Percentiles rank a stretch among this genome's conserved stretches.
phyloP scores from a whole-genome alignment of 345 rosid species.

The Pelargonium nanum region DNA sequence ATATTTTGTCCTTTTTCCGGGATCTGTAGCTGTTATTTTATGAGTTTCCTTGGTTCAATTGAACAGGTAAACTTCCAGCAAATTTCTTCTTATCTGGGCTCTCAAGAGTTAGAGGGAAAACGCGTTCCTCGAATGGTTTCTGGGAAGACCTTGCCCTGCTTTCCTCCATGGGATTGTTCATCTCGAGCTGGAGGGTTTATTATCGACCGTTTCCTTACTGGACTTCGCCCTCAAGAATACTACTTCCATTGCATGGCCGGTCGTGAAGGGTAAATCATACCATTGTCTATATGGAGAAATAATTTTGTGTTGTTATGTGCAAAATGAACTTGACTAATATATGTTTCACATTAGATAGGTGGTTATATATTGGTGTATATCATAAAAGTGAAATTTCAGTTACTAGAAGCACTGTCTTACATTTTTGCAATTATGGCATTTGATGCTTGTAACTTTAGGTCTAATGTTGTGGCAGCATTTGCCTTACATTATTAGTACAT shows the following conservation, averaged over 20 bases:
- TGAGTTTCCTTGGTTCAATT: slow-evolving; percentile 8
- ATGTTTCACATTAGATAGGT: not conserved
- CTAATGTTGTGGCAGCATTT: too few relatives aligned
- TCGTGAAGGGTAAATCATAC: slow-evolving; percentile 73
- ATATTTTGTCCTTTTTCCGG: too few relatives aligned
- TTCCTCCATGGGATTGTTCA: slow-evolving; percentile 96
- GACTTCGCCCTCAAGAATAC: slow-evolving; percentile 99
- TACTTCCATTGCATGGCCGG: slow-evolving; percentile 99
- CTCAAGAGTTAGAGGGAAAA: slow-evolving; percentile 97
- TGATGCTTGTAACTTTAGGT: too few relatives aligned
- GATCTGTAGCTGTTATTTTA: too few relatives aligned
- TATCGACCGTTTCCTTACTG: slow-evolving; percentile 87
- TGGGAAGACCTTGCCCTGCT: slow-evolving; percentile 94
- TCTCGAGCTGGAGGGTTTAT: slow-evolving; percentile 97
- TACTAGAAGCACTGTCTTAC: too few relatives aligned
- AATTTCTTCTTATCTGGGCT: slow-evolving; percentile 91
- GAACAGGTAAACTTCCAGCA: slow-evolving; percentile 96
- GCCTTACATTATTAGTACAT: too few relatives aligned
- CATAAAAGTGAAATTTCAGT: too few relatives aligned
- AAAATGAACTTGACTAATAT: not conserved
- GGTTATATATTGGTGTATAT: too few relatives aligned
- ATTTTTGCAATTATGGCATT: too few relatives aligned
- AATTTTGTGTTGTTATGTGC: not conserved
- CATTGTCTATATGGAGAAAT: not conserved
- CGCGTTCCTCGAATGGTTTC: slow-evolving; percentile 98